Base-by-base conservation (phyloP, 768 basidiomycete genomes). In the Ramaria sp. region DNA sequence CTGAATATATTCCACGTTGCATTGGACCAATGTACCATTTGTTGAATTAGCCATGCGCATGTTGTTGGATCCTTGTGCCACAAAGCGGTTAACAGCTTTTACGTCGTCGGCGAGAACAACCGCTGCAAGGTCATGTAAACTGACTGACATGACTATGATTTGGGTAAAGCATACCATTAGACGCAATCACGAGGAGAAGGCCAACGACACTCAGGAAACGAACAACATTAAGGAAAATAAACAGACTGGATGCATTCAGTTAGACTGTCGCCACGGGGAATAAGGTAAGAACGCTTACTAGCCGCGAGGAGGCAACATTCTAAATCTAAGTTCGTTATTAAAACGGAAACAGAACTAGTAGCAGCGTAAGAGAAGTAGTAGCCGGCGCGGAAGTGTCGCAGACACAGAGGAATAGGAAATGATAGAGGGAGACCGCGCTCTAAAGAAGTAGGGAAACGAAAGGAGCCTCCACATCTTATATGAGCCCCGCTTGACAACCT, bases 141-240 rank as follows among this genome's bases (percentile, higher is more conserved):
- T 43, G 18, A 48, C 50, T 12, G 60, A 61, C 59, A 65, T 64
- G 15, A 45, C 24, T n/a, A 61, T 61, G 39, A 24, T 3, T 4
- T 2, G 22, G 39, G 34, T 12, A 18, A 16, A 16, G 20, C 41
- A 36, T 37, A 55, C 53, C 53, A 45, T 55, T 89, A 71, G 79
- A 88, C 13, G 87, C 72, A 58, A 95, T 85, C 42, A 91, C 87
- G 45, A 94, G 79, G 6, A 87, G 58, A 50, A 95, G 76, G 7
- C 81, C 75, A 50, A 94, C 75, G 61, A 96, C 81, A 69, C 88
- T 89, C 44, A 96, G 67, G 34, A 77, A 69, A 27, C 93, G 88
- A 63, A 88, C 76, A 63, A 65, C 74, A 63, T 95, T 94, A 63
- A 95, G 83, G 44, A 75, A 78, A 62, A 88, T 81, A 72, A 90